Base-by-base conservation (phyloP, 495 filamentous ascomycete genomes). In the Talaromyces liani region DNA sequence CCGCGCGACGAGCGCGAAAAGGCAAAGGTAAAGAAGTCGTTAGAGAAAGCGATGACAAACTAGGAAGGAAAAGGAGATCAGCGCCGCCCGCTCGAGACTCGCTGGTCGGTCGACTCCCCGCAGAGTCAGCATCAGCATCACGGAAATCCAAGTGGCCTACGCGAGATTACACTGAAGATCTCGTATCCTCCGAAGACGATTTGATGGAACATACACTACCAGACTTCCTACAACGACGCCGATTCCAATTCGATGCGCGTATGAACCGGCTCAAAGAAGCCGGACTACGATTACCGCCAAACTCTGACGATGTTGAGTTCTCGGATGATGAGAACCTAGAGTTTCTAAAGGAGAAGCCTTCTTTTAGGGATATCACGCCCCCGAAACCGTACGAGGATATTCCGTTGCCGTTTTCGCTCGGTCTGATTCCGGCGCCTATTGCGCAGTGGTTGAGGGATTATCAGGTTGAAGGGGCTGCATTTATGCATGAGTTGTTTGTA, bases 371-470 rank as follows among this genome's bases (percentile, higher is more conserved):
- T 31, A 79, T 85, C 58, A 83, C 81, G 16, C 85, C 90, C 1
- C 85, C 76, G 54, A 82, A 85, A 9, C 73, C 80, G 12, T 94
- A 96, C 70, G 80, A 87, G 66, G 91, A 96, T 65, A 87, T 93
- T 51, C 77, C 82, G 24, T 78, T 98, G 36, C 82, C 84, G 18
- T 84, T 85, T 65, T 94, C 95, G 2, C 82, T 87, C 0, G 95
- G 94, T 1, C 65, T 94, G 9, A 91, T 98, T 62, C 94, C 94
- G 1, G 93, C 93, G 4, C 85, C 91, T 2, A 91, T 97, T 61
- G 92, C 94, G 2, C 93, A 96, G 71, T 97, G 93, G 80, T 80
- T 98, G 41, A 86, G 94, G 31, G 88, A 90, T 63, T 98, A 98
- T 70, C 94, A 98, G 73, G 80, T 98, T 3, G 82, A 91, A 36